Percentiles rank a stretch among this genome's conserved stretches.
Conservation (phyloP, 148 eudicot species). For the Suaeda aralocaspica region DNA sequence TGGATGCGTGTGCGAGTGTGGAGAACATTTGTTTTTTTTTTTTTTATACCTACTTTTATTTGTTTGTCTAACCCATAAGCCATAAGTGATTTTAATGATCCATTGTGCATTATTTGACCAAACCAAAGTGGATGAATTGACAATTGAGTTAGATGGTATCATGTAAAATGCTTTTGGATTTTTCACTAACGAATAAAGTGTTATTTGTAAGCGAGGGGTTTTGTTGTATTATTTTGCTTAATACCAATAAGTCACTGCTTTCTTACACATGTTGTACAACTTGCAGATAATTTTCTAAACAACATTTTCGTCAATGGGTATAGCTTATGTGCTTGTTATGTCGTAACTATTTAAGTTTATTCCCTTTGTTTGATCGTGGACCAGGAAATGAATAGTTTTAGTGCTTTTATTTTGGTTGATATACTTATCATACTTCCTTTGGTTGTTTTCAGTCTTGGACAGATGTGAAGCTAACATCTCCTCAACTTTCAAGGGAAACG, state of each 20-base stretch:
- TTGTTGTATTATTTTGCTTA: not conserved
- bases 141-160: not conserved
- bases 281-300: too few species aligned
- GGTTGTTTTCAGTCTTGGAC: constrained; percentile 62
- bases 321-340: not conserved
- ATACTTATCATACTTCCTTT: constrained; percentile 10
- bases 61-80: not conserved
- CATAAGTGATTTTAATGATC: not conserved
- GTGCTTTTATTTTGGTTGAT: not conserved
- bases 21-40: not conserved
- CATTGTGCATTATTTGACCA: not conserved
- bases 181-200: not conserved
- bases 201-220: too few species aligned
- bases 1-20: not conserved
- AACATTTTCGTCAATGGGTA: too few species aligned
- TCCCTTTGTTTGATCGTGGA: not conserved
- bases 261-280: not conserved
- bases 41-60: not conserved
- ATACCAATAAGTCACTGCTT: too few species aligned
- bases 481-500: constrained; percentile 92
- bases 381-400: not conserved
- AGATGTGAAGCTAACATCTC: constrained; percentile 88
- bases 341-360: not conserved
- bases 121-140: not conserved
- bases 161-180: not conserved